Evolutionary conservation across 208 protist genomes (phyloP).

Genomic region (Wallacemonas rigidus): DNA sequence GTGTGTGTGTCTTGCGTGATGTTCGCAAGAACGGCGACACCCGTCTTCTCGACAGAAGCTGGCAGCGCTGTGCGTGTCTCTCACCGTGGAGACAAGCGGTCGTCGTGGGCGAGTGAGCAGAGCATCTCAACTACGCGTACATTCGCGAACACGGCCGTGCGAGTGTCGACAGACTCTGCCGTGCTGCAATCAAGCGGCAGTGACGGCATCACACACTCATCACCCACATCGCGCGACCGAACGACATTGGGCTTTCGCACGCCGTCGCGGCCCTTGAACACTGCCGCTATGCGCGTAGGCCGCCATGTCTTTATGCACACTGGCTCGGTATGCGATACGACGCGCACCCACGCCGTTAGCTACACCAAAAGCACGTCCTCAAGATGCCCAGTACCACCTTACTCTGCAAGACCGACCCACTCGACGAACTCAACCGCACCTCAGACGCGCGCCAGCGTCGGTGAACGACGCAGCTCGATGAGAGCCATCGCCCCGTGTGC

Average conservation of each 20-base stretch:
- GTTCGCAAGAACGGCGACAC: background rate
- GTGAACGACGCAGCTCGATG: no score
- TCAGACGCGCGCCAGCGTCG: no score
- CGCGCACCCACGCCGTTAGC: no score
- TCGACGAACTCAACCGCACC: background rate
- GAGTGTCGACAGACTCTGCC: background rate
- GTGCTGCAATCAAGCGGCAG: background rate
- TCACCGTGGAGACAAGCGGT: background rate
- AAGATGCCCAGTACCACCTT: background rate
- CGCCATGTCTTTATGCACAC: background rate
- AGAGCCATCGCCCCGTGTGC: background rate
- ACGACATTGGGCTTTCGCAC: background rate
- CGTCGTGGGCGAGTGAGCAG: background rate
- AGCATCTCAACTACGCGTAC: background rate
- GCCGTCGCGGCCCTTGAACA: background rate
- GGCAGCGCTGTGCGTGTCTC: background rate
- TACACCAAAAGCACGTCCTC: no score
- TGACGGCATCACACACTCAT: background rate
- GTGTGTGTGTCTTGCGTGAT: background rate
- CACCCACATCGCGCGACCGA: background rate
- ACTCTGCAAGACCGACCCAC: background rate
- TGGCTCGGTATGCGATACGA: background rate
- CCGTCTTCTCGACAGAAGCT: background rate
- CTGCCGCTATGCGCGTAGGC: background rate
- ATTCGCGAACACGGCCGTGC: background rate